These are phyloP conservation scores for Rutstroemia sp. DNA, from an alignment of 2,329 filamentous ascomycete genomes.

Conservation along the genomic window DNA sequence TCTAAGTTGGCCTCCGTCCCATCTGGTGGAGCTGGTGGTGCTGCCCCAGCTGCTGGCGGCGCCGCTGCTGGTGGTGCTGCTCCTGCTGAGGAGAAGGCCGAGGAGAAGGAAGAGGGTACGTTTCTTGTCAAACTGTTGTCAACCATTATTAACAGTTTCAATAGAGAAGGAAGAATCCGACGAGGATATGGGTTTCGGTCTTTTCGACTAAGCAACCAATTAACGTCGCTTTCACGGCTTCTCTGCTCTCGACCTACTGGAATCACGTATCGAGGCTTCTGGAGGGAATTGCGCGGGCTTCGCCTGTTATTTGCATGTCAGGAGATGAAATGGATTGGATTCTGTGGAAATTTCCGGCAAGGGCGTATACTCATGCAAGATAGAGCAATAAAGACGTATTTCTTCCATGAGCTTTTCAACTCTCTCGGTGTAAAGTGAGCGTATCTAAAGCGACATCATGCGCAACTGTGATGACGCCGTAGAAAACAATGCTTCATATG, in stretches of 20 bases:
- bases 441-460: neutral
- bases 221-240: slow-evolving; percentile 13
- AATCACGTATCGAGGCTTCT: slow-evolving; percentile 20
- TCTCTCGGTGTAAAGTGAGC: neutral
- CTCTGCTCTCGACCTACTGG: slow-evolving; percentile 19
- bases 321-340: slow-evolving; percentile 18
- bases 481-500: too few relatives aligned
- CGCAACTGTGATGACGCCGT: too few relatives aligned
- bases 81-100: slow-evolving; percentile 45
- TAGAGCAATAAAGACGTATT: slow-evolving; percentile 29
- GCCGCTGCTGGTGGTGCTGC: slow-evolving; percentile 59
- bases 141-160: slow-evolving; percentile 20
- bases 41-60: slow-evolving; percentile 57
- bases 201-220: slow-evolving; percentile 57
- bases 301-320: slow-evolving; percentile 24
- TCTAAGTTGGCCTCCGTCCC: slow-evolving; percentile 96
- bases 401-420: slow-evolving; percentile 17
- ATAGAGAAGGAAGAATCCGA: slow-evolving; percentile 62
- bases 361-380: slow-evolving; percentile 21
- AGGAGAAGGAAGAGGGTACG: slow-evolving; percentile 76
- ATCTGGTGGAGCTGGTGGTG: slow-evolving; percentile 77
- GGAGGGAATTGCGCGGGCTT: slow-evolving; percentile 26
- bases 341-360: slow-evolving; percentile 17
- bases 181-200: slow-evolving; percentile 72
- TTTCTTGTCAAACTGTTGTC: slow-evolving; percentile 31